Evolutionary conservation across 495 filamentous ascomycete species (phyloP), one percentile per base, ranked within the genome.

Genomic region (Penicilliopsis zonata): DNA sequence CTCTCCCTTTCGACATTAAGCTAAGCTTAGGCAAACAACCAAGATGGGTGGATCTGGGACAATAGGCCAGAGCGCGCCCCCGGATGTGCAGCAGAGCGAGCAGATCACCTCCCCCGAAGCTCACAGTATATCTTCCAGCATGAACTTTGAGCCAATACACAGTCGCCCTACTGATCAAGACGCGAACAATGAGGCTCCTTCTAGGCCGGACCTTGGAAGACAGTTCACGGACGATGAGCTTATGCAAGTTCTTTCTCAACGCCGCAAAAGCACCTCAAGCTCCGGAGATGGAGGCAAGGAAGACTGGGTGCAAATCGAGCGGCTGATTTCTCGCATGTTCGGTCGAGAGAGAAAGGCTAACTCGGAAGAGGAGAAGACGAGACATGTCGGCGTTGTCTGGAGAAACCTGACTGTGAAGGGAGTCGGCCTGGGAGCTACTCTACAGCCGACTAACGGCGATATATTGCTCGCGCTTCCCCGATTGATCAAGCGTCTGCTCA

Each of bases 391-490:
- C 17, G 63, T 78, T 19, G 63, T 70, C 9, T 79, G 71, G 70
- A 72, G 58, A 36, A 59, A 70, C 31, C 46, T 80, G 9, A 78
- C 70, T 0, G 78, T 84, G 16, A 75, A 74, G 41, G 80, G 80
- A 0, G 59, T 71, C 40, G 77, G 78, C 2, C 49, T 81, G 5
- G 80, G 79, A 9, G 76, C 80, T 18, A 69, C 69, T 1, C 50
- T 83, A 12, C 76, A 82, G 37, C 73, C 74, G 5, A 73, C 69
- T 0, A 68, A 77, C 28, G 69, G 72, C 10, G 79, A 81, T 38
- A 49, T 80, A 7, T 72, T 80, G 39, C 44, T 82, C 10, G 72
- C 54, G 2, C 31, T 78, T 5, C 69, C 76, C 1, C 52, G 74
- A 20, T 39, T 61, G 4, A 39, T 77, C n/a, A 65, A 59, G 35